Conservation (phyloP, 768 basidiomycete genomes). For the Hygrocybe coccinea region DNA sequence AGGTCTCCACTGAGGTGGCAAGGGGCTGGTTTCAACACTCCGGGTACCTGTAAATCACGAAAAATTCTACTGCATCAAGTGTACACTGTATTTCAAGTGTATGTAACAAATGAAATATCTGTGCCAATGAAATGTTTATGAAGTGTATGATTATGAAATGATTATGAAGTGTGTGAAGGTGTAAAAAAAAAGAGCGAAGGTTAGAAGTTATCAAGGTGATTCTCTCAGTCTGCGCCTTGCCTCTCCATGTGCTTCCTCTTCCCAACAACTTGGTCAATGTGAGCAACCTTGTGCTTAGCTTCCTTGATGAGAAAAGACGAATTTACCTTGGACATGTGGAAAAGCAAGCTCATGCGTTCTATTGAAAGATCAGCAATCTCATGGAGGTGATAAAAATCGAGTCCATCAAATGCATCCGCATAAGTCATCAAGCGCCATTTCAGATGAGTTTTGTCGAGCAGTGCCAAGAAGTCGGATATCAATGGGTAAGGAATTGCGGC, state of each 20-base stretch:
- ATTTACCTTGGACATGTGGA: neutral
- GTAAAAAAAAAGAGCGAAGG: neutral
- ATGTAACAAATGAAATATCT: neutral
- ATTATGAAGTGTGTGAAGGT: neutral
- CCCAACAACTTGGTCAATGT: neutral
- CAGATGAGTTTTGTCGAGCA: too few species aligned
- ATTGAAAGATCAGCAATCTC: too few species aligned
- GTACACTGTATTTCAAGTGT: neutral
- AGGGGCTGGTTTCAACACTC: slow-evolving; percentile 8
- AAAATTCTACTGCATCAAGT: too few species aligned
- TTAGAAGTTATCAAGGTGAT: too few species aligned
- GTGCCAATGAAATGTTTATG: neutral
- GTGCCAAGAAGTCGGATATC: too few species aligned
- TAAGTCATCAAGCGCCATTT: too few species aligned
- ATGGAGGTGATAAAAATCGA: too few species aligned
- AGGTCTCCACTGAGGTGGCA: neutral
- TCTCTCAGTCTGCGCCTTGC: neutral
- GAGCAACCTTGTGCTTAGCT: neutral
- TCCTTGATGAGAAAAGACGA: neutral
- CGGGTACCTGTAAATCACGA: slow-evolving; percentile 3
- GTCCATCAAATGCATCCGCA: too few species aligned
- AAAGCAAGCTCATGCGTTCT: too few species aligned
- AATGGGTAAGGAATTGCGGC: too few species aligned
- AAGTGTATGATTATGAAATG: neutral
- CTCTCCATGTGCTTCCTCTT: neutral